Evolutionary conservation across 352 stramenopile genomes (phyloP).

Genomic region (Globisporangium middletonii): DNA sequence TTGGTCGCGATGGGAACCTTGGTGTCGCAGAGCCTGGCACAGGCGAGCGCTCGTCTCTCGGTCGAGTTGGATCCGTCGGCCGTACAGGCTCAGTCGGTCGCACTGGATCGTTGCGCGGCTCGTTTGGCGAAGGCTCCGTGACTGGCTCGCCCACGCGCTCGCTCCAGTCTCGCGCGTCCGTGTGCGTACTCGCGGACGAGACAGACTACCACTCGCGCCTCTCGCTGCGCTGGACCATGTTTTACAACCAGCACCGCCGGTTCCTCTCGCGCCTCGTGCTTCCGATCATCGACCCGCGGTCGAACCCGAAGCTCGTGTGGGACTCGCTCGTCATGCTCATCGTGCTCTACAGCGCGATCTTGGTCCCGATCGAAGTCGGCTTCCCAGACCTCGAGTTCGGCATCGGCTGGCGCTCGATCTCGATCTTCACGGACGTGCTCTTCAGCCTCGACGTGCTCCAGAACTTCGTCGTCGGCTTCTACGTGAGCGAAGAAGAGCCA

Average conservation of each 20-base stretch:
- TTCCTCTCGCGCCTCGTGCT: constrained; percentile 24
- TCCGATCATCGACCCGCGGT: constrained; percentile 49
- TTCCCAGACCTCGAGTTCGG: constrained; percentile 55
- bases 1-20: not conserved
- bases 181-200: constrained; percentile 23
- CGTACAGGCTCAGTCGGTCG: not conserved
- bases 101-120: constrained; percentile 6
- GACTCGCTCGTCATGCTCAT: constrained; percentile 66
- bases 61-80: not conserved
- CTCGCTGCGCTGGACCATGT: constrained; percentile 26
- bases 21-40: not conserved
- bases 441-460: constrained; percentile 65
- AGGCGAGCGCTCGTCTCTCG: not conserved
- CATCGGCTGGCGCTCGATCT: constrained; percentile 18
- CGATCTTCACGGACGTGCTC: constrained; percentile 34
- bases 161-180: constrained; percentile 17
- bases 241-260: constrained; percentile 33
- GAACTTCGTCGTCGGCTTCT: constrained; percentile 69
- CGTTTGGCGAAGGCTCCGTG: not conserved
- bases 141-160: constrained; percentile 6
- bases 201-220: constrained; percentile 20
- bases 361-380: constrained; percentile 64
- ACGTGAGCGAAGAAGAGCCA: constrained; percentile 53
- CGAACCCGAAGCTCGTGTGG: constrained; percentile 52
- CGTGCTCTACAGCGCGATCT: constrained; percentile 66